Base-by-base conservation (phyloP, 1,284 basidiomycete species). In the Ganoderma boninense region DNA sequence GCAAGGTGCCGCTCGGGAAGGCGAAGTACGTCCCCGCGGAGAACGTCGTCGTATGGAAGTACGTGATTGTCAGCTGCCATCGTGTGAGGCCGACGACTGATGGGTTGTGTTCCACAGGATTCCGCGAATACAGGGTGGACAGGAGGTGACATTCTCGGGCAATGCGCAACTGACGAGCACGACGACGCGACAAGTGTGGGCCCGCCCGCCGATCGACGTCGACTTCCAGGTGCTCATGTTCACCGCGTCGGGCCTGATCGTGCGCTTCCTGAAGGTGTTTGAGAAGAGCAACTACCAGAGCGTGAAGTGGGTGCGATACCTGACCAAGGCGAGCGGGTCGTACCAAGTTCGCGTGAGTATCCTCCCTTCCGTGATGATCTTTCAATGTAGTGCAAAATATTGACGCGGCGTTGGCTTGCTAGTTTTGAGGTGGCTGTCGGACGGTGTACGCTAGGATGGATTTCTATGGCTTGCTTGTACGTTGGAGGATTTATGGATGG, bases 161-260 rank as follows among this genome's bases (percentile, higher is more conserved):
- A 91, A 93, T 26, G 97, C 96, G 4, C 89, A 90, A 46, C 84
- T 98, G 64, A 95, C 96, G 1, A 90, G 90, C 69, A 97, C 95
- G 26, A 98, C 97, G 0, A 89, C 90, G 69, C 90, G 94, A 57
- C 97, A 98, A 87, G 91, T 97, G 2, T 99, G 98, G 98, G 96
- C 96, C 13, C 87, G 97, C 63, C 97, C 98, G 13, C 98, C 98
- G 7, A 99, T 99, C 78, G 95, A 98, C 77, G 91, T 99, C 71
- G 97, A 99, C 82, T 99, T 99, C 83, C 91, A 97, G 84, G 97
- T 99, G 69, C 87, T 99, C 77, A 99, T 99, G 97, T 97, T 98
- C 82, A 99, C 97, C 0, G 89, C 97, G 6, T 98, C 97, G 10
- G 98, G 98, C 0, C 82, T 99, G 76, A 92, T 98, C 65, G 98